These are phyloP conservation scores for Dioscorea dumetorum DNA, from an alignment of 106 monocot genomes.

Conservation along the genomic window DNA sequence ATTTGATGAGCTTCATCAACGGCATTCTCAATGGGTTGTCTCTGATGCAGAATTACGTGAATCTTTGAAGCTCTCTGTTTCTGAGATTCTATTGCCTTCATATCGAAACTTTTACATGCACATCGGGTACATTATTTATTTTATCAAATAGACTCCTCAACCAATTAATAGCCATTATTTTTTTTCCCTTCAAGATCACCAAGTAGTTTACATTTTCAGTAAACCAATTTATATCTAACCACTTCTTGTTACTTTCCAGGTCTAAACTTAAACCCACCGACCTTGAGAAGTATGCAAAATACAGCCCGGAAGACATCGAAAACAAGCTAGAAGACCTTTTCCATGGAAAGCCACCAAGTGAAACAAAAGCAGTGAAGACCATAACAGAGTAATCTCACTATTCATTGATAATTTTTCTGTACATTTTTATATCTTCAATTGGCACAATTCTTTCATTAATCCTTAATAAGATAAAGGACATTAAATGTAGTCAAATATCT, in stretches of 20 bases:
- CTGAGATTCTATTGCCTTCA: constrained; percentile 70
- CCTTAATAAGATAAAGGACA: too few species aligned
- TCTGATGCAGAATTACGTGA: constrained; percentile 79
- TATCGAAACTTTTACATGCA: constrained; percentile 69
- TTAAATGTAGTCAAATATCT: too few species aligned
- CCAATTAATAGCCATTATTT: too few species aligned
- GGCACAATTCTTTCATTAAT: too few species aligned
- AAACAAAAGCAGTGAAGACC: constrained; percentile 18
- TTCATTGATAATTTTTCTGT: too few species aligned
- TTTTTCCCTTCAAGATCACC: too few species aligned
- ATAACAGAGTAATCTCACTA: neutral
- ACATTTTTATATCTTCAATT: too few species aligned
- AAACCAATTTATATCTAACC: constrained; percentile 14
- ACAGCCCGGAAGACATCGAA: constrained; percentile 42
- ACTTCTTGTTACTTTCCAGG: constrained; percentile 15
- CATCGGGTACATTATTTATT: constrained; percentile 38
- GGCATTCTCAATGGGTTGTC: constrained; percentile 66
- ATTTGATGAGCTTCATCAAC: constrained; percentile 72
- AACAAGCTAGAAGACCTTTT: constrained; percentile 45
- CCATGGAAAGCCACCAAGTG: constrained; percentile 26
- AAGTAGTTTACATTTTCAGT: neutral
- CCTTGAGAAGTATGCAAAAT: constrained; percentile 38
- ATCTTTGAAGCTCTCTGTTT: constrained; percentile 66
- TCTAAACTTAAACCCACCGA: constrained; percentile 31
- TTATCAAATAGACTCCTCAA: too few species aligned